Base-by-base conservation (phyloP, 192 early-diverging fungal species). In the Coemansia sp. region DNA sequence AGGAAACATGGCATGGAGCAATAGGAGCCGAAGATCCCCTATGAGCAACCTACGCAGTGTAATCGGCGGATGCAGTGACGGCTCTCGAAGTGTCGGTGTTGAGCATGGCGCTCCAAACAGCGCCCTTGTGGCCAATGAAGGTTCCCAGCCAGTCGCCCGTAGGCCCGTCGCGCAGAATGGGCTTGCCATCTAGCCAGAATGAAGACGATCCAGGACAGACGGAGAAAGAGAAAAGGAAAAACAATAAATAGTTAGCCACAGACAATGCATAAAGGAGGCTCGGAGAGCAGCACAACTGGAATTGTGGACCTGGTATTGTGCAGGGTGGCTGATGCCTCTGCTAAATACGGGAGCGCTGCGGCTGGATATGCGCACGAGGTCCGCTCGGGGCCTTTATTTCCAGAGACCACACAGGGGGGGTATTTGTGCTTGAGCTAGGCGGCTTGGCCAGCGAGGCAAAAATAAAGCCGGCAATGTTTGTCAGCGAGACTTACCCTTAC, bases 91-190 rank as follows among this genome's bases (percentile, higher is more conserved):
- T 89, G 71, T 93, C 90, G 25, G 85, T 81, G 17, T 86, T 90
- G 56, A 96, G 85, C 65, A 89, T 86, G 29, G 94, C 91, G 60
- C 87, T 90, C 94, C 94, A 95, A 4, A 96, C 93, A 1, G 94
- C 94, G 40, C 94, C 94, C 81, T 96, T 96, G 73, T 96, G 94
- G 45, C 93, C 94, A 67, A 89, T 66, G 59, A 96, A 96, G 11
- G 91, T 94, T 15, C 94, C 94, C 60, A 96, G 92, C 94, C 94
- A 96, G 76, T 96, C 94, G 54, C 94, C 94, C 2, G 94, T 96
- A 40, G 87, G 85, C 9, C 94, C 94, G 65, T 93, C 87, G 62
- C 93, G 85, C 69, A 96, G 75, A 83, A 94, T 94, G 4, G 94
- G 93, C 71, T 91, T 92, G 31, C 90, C 88, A 72, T 94, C 94